Evolutionary conservation across 805 yeast species (phyloP).

Genomic region (Yarrowia phangngaensis): DNA sequence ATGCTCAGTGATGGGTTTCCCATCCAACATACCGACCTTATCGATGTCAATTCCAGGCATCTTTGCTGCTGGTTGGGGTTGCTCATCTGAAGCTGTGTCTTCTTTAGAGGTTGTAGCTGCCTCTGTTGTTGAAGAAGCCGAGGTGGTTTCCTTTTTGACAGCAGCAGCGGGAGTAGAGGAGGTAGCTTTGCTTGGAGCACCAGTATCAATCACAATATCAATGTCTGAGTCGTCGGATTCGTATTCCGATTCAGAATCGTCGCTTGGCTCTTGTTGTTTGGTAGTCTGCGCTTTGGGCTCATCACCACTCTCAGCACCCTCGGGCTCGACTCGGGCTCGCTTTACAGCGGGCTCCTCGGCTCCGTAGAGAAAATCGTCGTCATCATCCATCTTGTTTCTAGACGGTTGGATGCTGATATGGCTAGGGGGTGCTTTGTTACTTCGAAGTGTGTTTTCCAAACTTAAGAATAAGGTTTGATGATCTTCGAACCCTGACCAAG

Average conservation of each 20-base stretch:
- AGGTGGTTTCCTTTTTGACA: slow-evolving; percentile 22
- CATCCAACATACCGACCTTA: slow-evolving; percentile 68
- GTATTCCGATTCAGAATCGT: slow-evolving; percentile 30
- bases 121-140: slow-evolving; percentile 30
- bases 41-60: slow-evolving; percentile 59
- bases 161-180: slow-evolving; percentile 28
- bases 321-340: slow-evolving; percentile 27
- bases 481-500: no score
- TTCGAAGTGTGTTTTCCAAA: slow-evolving; percentile 24
- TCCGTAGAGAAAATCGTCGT: slow-evolving; percentile 29
- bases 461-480: no score
- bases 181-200: slow-evolving; percentile 8
- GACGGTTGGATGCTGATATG: slow-evolving; percentile 12
- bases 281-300: slow-evolving; percentile 32
- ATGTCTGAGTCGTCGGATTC: slow-evolving; percentile 27
- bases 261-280: slow-evolving; percentile 26
- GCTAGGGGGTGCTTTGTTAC: slow-evolving; percentile 11
- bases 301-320: slow-evolving; percentile 32
- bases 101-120: slow-evolving; percentile 32
- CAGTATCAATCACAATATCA: slow-evolving; percentile 25
- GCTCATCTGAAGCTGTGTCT: slow-evolving; percentile 25
- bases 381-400: slow-evolving; percentile 27
- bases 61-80: slow-evolving; percentile 30
- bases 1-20: slow-evolving; percentile 75
- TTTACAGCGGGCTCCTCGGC: slow-evolving; percentile 22